Evolutionary conservation across 108 stramenopile species (phyloP), one percentile per base, ranked within the genome.

Genomic region (Cyclostephanos tholiformis): DNA sequence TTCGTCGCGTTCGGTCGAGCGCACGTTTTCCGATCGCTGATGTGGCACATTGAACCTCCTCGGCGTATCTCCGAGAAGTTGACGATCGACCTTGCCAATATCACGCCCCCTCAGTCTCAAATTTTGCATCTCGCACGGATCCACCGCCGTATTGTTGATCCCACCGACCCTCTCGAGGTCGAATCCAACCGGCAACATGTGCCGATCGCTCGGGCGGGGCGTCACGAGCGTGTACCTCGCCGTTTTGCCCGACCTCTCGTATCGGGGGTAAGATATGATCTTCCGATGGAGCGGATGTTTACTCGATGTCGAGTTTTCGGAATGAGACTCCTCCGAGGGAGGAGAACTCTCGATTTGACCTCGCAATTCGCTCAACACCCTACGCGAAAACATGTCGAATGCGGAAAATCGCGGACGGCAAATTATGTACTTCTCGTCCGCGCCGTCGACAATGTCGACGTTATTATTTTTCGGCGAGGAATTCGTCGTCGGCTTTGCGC

Each of bases 321-420:
- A 68, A 63, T 66, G 14, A 12, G 35, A 60, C 35, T 38, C 59
- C 59, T 12, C 59, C 35, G 61, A 36, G 1, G 36, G 1, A 11
- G 53, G 43, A 32, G 30, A 43, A 43, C 44, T 48, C 14, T 20
- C 38, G 4, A 41, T 26, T 26, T 63, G 56, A n/a, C 49, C 43
- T 12, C 43, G 67, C 30, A 88, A 63, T 44, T 61, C 75, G n/a
- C 72, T 56, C 57, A 86, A 52, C 16, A 93, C 69, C 11, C 80
- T 57, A 38, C 75, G 65, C 17, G 86, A 86, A 62, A 87, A 93
- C 65, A 76, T 63, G 65, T 87, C 90, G 70, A 95, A 95, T 43
- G 89, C 88, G n/a, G 88, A 89, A 71, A 95, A 95, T 19, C 91
- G 75, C 49, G 93, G 91, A 14, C 89, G 69, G 64, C 88, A 88